Evolutionary conservation across 1,139 yeast species (phyloP).

Genomic region (Blastobotrys serpentis): DNA sequence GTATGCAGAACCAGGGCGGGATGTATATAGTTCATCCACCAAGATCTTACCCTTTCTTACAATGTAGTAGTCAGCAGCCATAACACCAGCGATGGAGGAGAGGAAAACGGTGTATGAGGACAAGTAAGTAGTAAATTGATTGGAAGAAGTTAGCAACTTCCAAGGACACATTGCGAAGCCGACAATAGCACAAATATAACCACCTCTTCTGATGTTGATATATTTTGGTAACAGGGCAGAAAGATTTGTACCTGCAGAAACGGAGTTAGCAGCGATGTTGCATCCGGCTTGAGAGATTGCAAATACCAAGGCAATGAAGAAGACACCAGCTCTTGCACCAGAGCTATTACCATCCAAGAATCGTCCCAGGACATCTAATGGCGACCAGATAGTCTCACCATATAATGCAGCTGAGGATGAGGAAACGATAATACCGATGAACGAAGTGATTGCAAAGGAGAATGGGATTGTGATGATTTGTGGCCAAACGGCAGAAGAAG

Average conservation of each 20-base stretch:
- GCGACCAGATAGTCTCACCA: slow-evolving; percentile 79
- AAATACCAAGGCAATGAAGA: slow-evolving; percentile 72
- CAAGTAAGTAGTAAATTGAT: slow-evolving; percentile 77
- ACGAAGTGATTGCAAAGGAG: slow-evolving; percentile 74
- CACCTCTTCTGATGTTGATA: slow-evolving; percentile 79
- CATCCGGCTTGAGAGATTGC: slow-evolving; percentile 87
- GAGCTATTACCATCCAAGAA: slow-evolving; percentile 60
- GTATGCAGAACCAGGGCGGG: slow-evolving; percentile 51
- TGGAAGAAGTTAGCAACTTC: slow-evolving; percentile 73
- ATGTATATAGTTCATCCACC: slow-evolving; percentile 61
- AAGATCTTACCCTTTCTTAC: slow-evolving; percentile 66
- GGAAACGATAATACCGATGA: slow-evolving; percentile 84
- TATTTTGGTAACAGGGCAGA: slow-evolving; percentile 78
- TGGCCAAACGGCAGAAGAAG: slow-evolving; percentile 49
- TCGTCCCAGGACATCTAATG: slow-evolving; percentile 68
- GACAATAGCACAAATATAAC: slow-evolving; percentile 73
- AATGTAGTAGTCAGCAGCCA: slow-evolving; percentile 71
- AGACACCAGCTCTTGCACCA: slow-evolving; percentile 86
- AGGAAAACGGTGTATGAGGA: slow-evolving; percentile 86
- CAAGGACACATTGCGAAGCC: slow-evolving; percentile 86
- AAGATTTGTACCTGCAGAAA: slow-evolving; percentile 89
- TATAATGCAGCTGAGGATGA: slow-evolving; percentile 73
- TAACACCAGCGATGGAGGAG: slow-evolving; percentile 83
- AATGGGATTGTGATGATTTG: slow-evolving; percentile 69
- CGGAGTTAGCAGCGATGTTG: slow-evolving; percentile 86